A percentile compares a stretch with the other conserved stretches of the same genome.
phyloP scores from a whole-genome alignment of 371 early-diverging fungal genomes.

The Zychaea mexicana region DNA sequence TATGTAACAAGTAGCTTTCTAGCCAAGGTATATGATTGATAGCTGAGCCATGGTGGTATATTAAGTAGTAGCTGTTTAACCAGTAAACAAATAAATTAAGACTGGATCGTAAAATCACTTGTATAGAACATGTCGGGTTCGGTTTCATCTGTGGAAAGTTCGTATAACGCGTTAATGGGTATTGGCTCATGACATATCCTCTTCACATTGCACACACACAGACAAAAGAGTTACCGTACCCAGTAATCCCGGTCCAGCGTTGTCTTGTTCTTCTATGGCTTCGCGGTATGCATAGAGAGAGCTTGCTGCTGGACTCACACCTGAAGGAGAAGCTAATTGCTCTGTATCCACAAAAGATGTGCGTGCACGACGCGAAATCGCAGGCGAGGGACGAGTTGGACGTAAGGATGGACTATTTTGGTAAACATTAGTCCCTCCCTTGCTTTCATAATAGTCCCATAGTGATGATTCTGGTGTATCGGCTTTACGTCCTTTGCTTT shows the following conservation, averaged over 20 bases:
- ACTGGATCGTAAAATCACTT: background rate
- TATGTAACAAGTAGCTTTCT: no score
- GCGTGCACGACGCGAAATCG: background rate
- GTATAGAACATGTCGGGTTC: background rate
- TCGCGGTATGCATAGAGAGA: background rate
- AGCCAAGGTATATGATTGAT: no score
- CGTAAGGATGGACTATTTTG: background rate
- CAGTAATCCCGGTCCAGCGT: background rate
- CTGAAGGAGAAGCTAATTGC: background rate
- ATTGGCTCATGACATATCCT: background rate
- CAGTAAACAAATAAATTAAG: background rate
- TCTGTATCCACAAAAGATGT: background rate
- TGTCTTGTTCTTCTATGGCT: background rate
- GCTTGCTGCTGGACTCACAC: background rate
- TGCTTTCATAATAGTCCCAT: background rate
- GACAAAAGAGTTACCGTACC: background rate
- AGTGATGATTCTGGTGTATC: background rate
- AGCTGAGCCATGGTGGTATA: no score
- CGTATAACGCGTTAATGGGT: background rate
- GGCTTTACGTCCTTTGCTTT: background rate
- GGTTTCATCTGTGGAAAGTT: background rate
- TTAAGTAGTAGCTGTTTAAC: no score
- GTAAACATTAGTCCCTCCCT: background rate
- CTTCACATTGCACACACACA: background rate
- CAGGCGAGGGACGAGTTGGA: background rate